Evolutionary conservation across 1,139 yeast genomes (phyloP), one percentile per base, ranked within the genome.

Genomic region (Schwanniomyces etchellsii): DNA sequence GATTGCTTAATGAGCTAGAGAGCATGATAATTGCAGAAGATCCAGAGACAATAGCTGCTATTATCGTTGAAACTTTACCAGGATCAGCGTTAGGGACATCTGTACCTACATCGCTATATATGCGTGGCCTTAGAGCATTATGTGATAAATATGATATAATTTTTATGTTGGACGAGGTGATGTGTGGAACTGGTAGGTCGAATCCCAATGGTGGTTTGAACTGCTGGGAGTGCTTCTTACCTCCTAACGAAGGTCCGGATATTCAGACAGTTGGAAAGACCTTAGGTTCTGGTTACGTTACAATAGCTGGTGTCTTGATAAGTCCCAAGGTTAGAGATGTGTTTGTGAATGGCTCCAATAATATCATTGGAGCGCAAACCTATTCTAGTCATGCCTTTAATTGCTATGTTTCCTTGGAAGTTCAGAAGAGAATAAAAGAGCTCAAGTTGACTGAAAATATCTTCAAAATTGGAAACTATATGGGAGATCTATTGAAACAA

Each of bases 211-310:
- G 57, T 9, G 47, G 52, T 3, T 37, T 64, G 55, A 47, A 71
- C 61, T 56, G 75, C 67, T 41, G 75, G 77, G 77, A 72, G 37
- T 49, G 52, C 37, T 45, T 42, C 35, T n/a, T n/a, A n/a, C 67
- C 60, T 28, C 61, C 60, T 7, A 9, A 9, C 12, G 11, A 7
- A 7, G 77, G 73, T 18, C 83, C 82, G 33, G 82, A 76, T 49
- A 54, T 77, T 36, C 76, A 73, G 50, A 64, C 77, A 15, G 74
- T 74, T 38, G 83, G 82, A 42, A 77, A 77, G 50, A 75, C 81
- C 13, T 60, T 77, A 34, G 82, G 82, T 37, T 71, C 79, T 4
- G 83, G 83, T 12, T 71, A 65, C 37, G 77, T 72, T 20, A 74
- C 82, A 26, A 69, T 76, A 48, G 80, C 82, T 14, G 81, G 80